Conservation (phyloP, 2,329 filamentous ascomycete genomes). For the Talaromyces amestolkiae region DNA sequence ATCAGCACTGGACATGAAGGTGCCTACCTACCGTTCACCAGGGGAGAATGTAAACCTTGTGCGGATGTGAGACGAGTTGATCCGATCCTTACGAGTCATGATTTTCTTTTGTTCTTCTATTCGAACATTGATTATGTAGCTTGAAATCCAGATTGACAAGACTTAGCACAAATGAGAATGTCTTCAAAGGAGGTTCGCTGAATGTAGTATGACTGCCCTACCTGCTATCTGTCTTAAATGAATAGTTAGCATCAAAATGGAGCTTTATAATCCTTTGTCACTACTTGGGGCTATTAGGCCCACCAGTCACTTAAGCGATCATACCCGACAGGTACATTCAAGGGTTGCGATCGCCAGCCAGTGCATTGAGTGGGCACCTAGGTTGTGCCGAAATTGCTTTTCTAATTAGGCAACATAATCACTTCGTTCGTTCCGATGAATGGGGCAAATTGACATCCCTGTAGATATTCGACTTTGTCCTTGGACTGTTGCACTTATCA, state of each 20-base stretch:
- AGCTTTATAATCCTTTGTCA: background rate
- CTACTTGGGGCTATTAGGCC: no score
- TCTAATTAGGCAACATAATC: no score
- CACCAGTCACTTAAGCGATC: no score
- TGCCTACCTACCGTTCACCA: slow-evolving; percentile 60
- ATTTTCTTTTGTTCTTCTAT: background rate
- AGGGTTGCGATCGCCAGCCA: no score
- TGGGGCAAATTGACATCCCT: no score
- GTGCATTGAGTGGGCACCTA: no score
- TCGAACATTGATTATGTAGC: background rate
- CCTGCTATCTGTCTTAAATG: background rate
- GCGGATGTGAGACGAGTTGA: slow-evolving; percentile 25
- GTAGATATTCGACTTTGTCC: no score
- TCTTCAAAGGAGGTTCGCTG: background rate
- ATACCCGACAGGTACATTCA: no score
- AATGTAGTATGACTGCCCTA: background rate
- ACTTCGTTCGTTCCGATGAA: no score
- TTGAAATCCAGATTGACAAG: background rate
- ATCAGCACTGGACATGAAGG: slow-evolving; percentile 72
- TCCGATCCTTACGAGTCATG: no score
- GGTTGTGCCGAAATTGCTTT: no score
- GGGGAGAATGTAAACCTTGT: slow-evolving; percentile 35
- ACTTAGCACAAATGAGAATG: background rate
- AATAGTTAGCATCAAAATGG: background rate
- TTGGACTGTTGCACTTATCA: no score